Evolutionary conservation across 106 monocot species (phyloP).

Genomic region (Allium sativum): DNA sequence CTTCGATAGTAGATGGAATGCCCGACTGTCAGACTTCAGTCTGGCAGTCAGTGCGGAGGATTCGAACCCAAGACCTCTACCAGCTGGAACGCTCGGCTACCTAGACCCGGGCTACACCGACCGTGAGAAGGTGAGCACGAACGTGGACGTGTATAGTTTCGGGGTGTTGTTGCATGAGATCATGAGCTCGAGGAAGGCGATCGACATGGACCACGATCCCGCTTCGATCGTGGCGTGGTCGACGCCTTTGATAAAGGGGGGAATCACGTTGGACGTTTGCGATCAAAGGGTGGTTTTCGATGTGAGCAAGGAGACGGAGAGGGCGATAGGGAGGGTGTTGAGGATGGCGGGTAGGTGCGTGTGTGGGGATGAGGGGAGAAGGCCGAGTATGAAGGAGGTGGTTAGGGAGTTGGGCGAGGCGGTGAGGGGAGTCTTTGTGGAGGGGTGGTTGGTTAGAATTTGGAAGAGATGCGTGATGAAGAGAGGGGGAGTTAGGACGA

Average conservation of each 20-base stretch:
- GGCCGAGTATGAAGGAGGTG: conserved; percentile 63
- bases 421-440: conserved; percentile 2
- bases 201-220: conserved; percentile 32
- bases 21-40: conserved; percentile 77
- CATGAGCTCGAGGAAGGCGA: conserved; percentile 41
- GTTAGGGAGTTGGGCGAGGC: conserved; percentile 31
- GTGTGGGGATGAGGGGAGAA: conserved; percentile 13
- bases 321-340: conserved; percentile 23
- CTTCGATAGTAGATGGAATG: conserved; percentile 33
- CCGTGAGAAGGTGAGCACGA: conserved; percentile 29
- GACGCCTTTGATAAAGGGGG: conserved; percentile 22
- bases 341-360: conserved; percentile 46
- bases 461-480: conserved; percentile 32
- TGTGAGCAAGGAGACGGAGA: conserved; percentile 8
- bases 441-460: conserved; percentile 5
- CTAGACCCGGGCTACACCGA: conserved; percentile 60
- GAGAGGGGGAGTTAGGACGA: conserved; percentile 18
- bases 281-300: conserved; percentile 24
- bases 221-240: conserved; percentile 59
- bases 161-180: conserved; percentile 81
- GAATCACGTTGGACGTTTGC: conserved; percentile 12
- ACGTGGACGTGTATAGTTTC: conserved; percentile 83
- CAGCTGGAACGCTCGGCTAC: conserved; percentile 88
- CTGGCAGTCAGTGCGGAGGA: conserved; percentile 31
- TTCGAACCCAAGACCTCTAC: neutral